phyloP scores from a whole-genome alignment of 257 asterid genomes.

The Primulina tabacum region DNA sequence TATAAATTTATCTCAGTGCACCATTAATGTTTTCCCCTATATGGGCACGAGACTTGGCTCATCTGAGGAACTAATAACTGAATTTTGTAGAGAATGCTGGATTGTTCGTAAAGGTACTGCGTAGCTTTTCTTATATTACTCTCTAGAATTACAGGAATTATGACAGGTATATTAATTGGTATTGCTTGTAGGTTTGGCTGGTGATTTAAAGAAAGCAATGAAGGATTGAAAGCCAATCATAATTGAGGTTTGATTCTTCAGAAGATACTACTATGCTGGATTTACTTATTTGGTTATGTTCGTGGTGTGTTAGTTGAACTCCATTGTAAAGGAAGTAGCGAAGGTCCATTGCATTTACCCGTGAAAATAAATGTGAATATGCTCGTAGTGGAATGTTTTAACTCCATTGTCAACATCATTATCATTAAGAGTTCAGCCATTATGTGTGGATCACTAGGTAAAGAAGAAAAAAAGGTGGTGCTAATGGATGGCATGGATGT shows the following conservation, averaged over 20 bases:
- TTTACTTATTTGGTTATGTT: not conserved
- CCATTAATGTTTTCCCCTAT: conserved; percentile 88
- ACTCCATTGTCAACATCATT: not conserved
- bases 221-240: conserved; percentile 98
- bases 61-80: conserved; percentile 86
- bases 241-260: conserved; percentile 63
- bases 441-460: not conserved
- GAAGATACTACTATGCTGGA: conserved; percentile 11
- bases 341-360: not conserved
- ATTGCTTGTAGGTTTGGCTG: conserved; percentile 74
- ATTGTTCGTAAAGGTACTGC: conserved; percentile 88
- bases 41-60: conserved; percentile 92
- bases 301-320: not conserved
- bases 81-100: conserved; percentile 97
- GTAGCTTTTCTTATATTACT: conserved; percentile 7
- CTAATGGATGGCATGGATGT: not conserved
- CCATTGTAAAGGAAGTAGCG: not conserved
- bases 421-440: not conserved
- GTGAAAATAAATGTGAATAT: not conserved
- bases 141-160: conserved; percentile 22
- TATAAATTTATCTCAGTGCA: conserved; percentile 60
- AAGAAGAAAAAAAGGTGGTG: not conserved
- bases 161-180: conserved; percentile 11
- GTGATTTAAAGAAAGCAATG: conserved; percentile 98
- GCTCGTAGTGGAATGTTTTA: not conserved